phyloP scores from a whole-genome alignment of 1,284 basidiomycete species.

The Coriolopsis trogii region DNA sequence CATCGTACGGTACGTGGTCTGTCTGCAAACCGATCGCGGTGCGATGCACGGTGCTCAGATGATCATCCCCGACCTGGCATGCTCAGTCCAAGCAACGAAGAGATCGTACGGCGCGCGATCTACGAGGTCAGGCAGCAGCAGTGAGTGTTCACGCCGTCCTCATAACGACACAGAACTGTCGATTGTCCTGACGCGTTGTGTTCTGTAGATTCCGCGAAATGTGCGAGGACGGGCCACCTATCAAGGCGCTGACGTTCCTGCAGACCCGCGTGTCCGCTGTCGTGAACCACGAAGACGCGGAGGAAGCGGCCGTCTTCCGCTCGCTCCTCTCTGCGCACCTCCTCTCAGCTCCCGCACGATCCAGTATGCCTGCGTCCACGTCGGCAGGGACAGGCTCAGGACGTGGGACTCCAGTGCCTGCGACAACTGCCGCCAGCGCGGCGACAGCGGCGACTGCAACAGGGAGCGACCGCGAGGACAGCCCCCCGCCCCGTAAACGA shows the following conservation, averaged over 20 bases:
- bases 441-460: background rate
- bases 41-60: no score
- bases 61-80: no score
- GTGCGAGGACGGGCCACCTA: conserved; percentile 63
- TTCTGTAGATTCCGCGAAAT: conserved; percentile 72
- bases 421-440: background rate
- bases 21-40: no score
- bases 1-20: conserved; percentile 54
- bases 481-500: conserved; percentile 20
- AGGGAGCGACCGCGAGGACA: conserved; percentile 13
- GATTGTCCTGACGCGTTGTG: no score
- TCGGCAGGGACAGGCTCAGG: background rate
- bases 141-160: no score
- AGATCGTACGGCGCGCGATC: conserved; percentile 60
- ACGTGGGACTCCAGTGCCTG: background rate
- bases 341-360: conserved; percentile 39
- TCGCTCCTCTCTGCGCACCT: conserved; percentile 70
- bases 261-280: conserved; percentile 69
- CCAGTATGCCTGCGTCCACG: background rate
- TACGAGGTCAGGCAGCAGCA: conserved; percentile 70
- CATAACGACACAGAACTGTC: no score
- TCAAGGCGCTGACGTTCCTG: conserved; percentile 73
- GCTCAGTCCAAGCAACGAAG: conserved; percentile 60
- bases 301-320: conserved; percentile 65
- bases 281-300: conserved; percentile 65